Evolutionary conservation across 2,329 filamentous ascomycete genomes (phyloP).

Genomic region (Monilinia laxa): DNA sequence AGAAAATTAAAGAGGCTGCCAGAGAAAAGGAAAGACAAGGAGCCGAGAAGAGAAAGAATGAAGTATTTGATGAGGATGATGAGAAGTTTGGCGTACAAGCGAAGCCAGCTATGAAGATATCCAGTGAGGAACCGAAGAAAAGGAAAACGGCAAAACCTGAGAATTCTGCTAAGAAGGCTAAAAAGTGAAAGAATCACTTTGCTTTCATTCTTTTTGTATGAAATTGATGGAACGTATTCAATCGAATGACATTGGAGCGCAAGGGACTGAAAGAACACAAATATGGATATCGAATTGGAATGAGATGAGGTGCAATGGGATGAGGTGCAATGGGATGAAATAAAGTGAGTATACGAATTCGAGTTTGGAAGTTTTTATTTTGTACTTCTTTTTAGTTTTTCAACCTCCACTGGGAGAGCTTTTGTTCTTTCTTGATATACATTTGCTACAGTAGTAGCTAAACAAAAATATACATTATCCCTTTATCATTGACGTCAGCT

Average conservation of each 20-base stretch:
- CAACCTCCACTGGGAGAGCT: background rate
- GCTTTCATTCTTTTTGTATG: background rate
- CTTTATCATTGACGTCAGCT: background rate
- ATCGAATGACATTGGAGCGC: background rate
- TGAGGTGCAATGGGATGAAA: background rate
- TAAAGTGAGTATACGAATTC: background rate
- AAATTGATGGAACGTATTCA: background rate
- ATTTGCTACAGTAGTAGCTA: background rate
- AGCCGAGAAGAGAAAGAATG: constrained; percentile 18
- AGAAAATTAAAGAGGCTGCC: constrained; percentile 28
- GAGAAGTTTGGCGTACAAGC: background rate
- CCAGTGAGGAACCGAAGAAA: background rate
- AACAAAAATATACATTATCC: constrained; percentile 2
- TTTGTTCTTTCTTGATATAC: background rate
- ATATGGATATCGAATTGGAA: background rate
- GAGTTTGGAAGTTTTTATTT: background rate
- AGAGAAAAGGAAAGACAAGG: constrained; percentile 1
- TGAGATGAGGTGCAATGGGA: too few relatives aligned
- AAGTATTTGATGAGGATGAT: constrained; percentile 4
- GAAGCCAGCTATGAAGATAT: constrained; percentile 16
- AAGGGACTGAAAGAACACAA: background rate
- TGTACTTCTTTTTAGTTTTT: background rate
- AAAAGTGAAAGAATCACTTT: constrained; percentile 17
- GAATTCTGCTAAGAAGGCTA: constrained; percentile 10
- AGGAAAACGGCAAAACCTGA: background rate